Evolutionary conservation across 2,329 filamentous ascomycete species (phyloP), one percentile per base, ranked within the genome.

Genomic region (Hymenoscyphus fructigenus): DNA sequence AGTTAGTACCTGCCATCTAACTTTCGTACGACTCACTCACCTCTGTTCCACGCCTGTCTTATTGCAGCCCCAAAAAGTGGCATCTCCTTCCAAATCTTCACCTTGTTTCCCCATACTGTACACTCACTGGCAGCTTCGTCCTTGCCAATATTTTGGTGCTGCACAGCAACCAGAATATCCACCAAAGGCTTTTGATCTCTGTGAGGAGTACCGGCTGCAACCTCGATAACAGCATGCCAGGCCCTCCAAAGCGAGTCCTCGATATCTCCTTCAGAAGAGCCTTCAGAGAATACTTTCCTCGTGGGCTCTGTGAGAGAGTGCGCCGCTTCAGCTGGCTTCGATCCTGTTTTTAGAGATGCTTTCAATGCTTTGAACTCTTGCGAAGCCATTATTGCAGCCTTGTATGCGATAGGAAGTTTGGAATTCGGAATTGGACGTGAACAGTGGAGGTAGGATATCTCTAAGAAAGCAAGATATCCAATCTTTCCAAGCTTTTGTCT

Each of bases 11-110:
- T 23, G 20, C 34, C 10, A 36, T 41, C 50, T n/a, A 20, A 34
- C 10, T 3, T 3, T 15, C 9, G 68, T 64, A 10, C 20, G 20
- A 50, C n/a, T 23, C 20, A 10, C 44, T 50, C 20, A 76, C 75
- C 68, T 32, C 70, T 74, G 53, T 76, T 76, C 65, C 68, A 74
- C 10, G 59, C 12, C 9, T 76, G 73, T 32, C 75, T 66, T 29
- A 68, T 67, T 7, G 67, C 64, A 70, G 70, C 71, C 1, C 72
- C 72, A 61, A 75, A 72, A 2, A 65, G 67, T 2, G 75, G 74
- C 53, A 76, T 56, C n/a, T 73, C 73, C 34, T 60, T 68, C 74
- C 75, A 76, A 1, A 75, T 57, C 14, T 69, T 65, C 29, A 69
- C 66, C 14, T 65, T 64, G 15, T 68, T 59, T n/a, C 66, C 55